Conservation (phyloP, 2,329 filamentous ascomycete genomes). For the Calonectria ilicicola region DNA sequence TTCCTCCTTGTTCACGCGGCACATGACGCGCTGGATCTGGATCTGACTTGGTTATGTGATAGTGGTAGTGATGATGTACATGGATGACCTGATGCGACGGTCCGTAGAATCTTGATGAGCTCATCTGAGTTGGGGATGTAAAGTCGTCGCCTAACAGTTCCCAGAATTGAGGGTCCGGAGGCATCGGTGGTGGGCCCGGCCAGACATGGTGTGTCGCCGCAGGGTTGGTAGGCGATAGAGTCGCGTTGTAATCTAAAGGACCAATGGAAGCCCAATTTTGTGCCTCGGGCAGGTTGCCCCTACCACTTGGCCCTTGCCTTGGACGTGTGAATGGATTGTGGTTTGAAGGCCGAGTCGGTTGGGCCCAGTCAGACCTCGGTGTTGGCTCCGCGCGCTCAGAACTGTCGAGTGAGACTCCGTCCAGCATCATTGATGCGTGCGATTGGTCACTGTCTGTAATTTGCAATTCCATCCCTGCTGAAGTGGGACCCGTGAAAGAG, state of each 20-base stretch:
- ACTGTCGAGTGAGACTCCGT: constrained; percentile 1
- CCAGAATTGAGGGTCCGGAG: constrained; percentile 29
- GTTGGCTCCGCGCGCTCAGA: background rate
- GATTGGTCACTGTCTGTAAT: constrained; percentile 4
- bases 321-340: constrained; percentile 1
- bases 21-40: background rate
- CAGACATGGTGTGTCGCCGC: constrained; percentile 19
- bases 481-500: constrained; percentile 29
- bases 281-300: constrained; percentile 22
- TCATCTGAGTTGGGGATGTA: constrained; percentile 17
- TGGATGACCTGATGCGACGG: constrained; percentile 32
- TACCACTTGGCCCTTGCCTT: background rate
- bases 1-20: background rate
- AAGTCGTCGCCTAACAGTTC: constrained; percentile 20
- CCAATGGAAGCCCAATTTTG: constrained; percentile 33
- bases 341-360: constrained; percentile 1
- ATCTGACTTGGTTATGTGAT: constrained; percentile 23
- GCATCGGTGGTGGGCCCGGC: constrained; percentile 20
- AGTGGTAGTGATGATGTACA: constrained; percentile 37
- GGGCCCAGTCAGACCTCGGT: constrained; percentile 16
- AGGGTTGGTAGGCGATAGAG: constrained; percentile 18
- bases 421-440: background rate
- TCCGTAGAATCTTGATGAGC: constrained; percentile 25
- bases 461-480: constrained; percentile 24
- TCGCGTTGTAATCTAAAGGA: constrained; percentile 25